Conservation (phyloP, 805 yeast genomes). For the Candida awuae region DNA sequence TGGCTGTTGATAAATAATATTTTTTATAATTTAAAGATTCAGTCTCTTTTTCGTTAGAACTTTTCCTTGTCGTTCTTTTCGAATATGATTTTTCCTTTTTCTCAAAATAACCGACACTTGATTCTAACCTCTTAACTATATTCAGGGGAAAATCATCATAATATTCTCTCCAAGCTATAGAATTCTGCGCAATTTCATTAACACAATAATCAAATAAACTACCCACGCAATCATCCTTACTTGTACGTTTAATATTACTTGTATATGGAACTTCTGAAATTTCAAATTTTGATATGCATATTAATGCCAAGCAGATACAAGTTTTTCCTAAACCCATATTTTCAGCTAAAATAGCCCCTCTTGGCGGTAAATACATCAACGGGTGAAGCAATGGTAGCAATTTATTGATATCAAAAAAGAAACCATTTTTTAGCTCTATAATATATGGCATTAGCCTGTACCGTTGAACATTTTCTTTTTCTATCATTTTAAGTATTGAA, state of each 20-base stretch:
- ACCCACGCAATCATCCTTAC: not conserved
- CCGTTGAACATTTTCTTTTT: slow-evolving; percentile 37
- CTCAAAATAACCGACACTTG: slow-evolving; percentile 40
- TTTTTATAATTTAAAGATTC: slow-evolving; percentile 17
- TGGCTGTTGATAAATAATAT: slow-evolving; percentile 41
- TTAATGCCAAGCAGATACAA: slow-evolving; percentile 47
- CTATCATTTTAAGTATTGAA: slow-evolving; percentile 53
- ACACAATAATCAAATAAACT: slow-evolving; percentile 37
- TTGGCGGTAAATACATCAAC: slow-evolving; percentile 38
- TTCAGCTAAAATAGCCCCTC: slow-evolving; percentile 59
- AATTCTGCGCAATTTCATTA: slow-evolving; percentile 34
- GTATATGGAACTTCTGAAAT: slow-evolving; percentile 37
- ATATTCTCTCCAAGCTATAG: slow-evolving; percentile 53
- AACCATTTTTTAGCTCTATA: not conserved
- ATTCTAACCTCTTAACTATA: slow-evolving; percentile 30
- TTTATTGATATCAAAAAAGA: slow-evolving; percentile 32
- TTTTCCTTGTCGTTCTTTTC: slow-evolving; percentile 13
- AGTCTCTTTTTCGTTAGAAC: slow-evolving; percentile 5
- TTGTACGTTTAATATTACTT: slow-evolving; percentile 3
- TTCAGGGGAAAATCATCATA: slow-evolving; percentile 36
- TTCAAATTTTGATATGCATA: slow-evolving; percentile 49
- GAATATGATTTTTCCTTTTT: slow-evolving; percentile 7
- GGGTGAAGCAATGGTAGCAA: slow-evolving; percentile 31
- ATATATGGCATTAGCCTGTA: slow-evolving; percentile 20
- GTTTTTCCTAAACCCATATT: slow-evolving; percentile 67